Conservation (phyloP, 352 stramenopile genomes). For the Pythium apleroticum region DNA sequence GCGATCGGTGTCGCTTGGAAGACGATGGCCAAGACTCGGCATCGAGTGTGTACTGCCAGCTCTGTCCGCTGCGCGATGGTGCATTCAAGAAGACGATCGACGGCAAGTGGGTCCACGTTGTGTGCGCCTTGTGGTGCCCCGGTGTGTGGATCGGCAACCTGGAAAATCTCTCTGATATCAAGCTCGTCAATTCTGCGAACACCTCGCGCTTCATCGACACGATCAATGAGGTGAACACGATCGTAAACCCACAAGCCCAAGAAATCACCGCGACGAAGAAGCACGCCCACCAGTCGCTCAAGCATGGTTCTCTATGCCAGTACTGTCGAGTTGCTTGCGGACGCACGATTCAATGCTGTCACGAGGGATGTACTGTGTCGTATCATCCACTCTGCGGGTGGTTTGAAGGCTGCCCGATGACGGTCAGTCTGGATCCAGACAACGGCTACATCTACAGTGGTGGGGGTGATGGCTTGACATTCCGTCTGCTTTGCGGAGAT, state of each 20-base stretch:
- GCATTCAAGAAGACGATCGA: conserved; percentile 87
- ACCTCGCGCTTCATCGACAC: conserved; percentile 58
- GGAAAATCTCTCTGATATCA: conserved; percentile 74
- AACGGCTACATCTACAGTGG: conserved; percentile 68
- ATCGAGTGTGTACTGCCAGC: conserved; percentile 72
- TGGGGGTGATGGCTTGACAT: conserved; percentile 69
- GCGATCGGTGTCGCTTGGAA: conserved; percentile 73
- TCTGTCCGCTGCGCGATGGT: conserved; percentile 83
- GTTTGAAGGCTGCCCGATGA: conserved; percentile 83
- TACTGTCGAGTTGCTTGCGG: conserved; percentile 79
- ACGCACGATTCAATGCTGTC: conserved; percentile 66
- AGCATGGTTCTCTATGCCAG: conserved; percentile 52
- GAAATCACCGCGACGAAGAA: background rate
- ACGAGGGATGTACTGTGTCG: conserved; percentile 49
- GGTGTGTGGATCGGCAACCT: conserved; percentile 87
- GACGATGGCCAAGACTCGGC: conserved; percentile 52
- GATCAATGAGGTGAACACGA: conserved; percentile 48
- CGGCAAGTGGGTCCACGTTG: conserved; percentile 87
- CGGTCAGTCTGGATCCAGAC: conserved; percentile 37
- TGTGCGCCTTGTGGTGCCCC: conserved; percentile 89
- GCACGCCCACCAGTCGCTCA: conserved; percentile 3
- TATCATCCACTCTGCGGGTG: conserved; percentile 87
- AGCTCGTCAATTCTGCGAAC: conserved; percentile 44
- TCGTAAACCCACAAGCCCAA: conserved; percentile 27
- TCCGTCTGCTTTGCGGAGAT: conserved; percentile 57